Percentiles rank a stretch among this genome's conserved stretches.
Evolutionary conservation across 495 filamentous ascomycete genomes (phyloP).

Genomic region (Parmelia sp.): DNA sequence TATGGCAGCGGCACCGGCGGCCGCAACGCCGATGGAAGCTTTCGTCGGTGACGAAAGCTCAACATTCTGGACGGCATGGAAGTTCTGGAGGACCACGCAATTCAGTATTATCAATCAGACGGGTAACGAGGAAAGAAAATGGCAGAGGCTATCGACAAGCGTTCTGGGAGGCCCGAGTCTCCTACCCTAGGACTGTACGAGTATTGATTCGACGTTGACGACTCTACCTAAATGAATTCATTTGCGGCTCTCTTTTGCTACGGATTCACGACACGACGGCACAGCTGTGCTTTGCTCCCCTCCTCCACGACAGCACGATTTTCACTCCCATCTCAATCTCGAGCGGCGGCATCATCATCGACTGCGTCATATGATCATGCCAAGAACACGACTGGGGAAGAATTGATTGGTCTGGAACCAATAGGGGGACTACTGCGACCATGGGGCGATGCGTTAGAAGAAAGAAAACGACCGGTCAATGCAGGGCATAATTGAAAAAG

Average conservation of each 20-base stretch:
- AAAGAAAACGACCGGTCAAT: constrained; percentile 13
- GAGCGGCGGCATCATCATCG: constrained; percentile 4
- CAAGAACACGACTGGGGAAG: constrained; percentile 16
- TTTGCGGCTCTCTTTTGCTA: constrained; percentile 13
- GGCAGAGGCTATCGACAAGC: constrained; percentile 25
- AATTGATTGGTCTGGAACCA: constrained; percentile 7
- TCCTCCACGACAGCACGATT: not conserved
- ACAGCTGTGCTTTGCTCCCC: constrained; percentile 13
- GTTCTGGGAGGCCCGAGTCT: constrained; percentile 20
- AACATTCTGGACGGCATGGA: constrained; percentile 24
- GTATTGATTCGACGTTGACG: constrained; percentile 5
- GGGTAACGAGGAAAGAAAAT: constrained; percentile 23
- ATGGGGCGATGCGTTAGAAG: constrained; percentile 5
- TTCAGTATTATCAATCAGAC: constrained; percentile 21
- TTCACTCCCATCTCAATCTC: constrained; percentile 5
- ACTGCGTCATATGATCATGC: constrained; percentile 12
- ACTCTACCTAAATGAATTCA: not conserved
- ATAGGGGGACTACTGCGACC: not conserved
- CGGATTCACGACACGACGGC: constrained; percentile 2
- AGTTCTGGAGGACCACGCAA: constrained; percentile 26
- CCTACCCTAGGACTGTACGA: constrained; percentile 17
- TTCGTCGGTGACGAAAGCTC: constrained; percentile 25
- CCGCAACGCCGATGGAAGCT: constrained; percentile 24
- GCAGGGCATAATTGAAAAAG: constrained; percentile 13
- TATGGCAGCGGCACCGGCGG: constrained; percentile 40